Conservation (phyloP, 345 rosid species). For the Citrus glauca region DNA sequence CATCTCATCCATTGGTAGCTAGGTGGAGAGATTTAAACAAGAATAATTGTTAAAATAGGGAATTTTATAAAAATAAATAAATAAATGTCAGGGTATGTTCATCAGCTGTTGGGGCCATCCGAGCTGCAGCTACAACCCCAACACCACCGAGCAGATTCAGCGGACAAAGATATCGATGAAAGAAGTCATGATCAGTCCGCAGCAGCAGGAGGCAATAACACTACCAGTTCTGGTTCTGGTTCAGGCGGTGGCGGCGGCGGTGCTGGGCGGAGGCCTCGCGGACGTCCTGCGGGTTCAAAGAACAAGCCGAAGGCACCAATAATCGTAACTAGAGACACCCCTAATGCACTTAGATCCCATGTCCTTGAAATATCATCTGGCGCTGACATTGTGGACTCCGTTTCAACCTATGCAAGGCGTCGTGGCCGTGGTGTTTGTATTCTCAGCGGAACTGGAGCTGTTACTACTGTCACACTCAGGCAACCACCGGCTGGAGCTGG, state of each 20-base stretch:
- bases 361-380: slow-evolving; percentile 60
- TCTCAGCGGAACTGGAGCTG: slow-evolving; percentile 59
- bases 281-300: slow-evolving; percentile 72
- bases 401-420: slow-evolving; percentile 50
- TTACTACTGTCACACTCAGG: slow-evolving; percentile 56
- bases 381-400: slow-evolving; percentile 51
- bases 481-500: slow-evolving; percentile 58
- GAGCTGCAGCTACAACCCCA: slow-evolving; percentile 19
- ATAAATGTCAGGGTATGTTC: slow-evolving; percentile 44
- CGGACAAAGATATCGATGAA: slow-evolving; percentile 30
- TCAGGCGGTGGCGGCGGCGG: too few relatives aligned
- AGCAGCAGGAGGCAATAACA: background rate
- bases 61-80: too few relatives aligned
- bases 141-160: slow-evolving; percentile 15
- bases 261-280: slow-evolving; percentile 53
- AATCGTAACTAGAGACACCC: slow-evolving; percentile 61
- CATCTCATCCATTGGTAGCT: too few relatives aligned
- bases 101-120: slow-evolving; percentile 46
- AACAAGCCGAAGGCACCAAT: slow-evolving; percentile 71
- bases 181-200: slow-evolving; percentile 27
- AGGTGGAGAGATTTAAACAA: too few relatives aligned
- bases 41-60: background rate
- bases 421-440: slow-evolving; percentile 67
- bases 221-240: background rate
- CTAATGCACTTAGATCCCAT: slow-evolving; percentile 61